Evolutionary conservation across 1,284 basidiomycete species (phyloP), one percentile per base, ranked within the genome.

Genomic region (Garcileccinum viscosum): DNA sequence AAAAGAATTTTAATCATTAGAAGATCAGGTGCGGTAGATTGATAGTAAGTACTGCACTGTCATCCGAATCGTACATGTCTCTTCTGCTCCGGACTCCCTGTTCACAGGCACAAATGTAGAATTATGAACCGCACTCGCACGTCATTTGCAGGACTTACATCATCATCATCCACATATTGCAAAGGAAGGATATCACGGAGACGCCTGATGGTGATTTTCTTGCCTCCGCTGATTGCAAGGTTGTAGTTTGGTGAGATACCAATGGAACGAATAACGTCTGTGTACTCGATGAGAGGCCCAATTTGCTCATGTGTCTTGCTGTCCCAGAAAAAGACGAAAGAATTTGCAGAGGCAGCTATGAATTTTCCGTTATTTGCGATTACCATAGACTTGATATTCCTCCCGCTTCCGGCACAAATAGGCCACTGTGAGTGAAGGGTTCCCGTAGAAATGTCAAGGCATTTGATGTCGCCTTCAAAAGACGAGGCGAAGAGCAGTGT

Each of bases 301-400:
- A 71, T 65, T 44, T 37, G 65, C 33, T 65, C 27, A 11, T 69
- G 60, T 15, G 72, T 72, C 11, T 27, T 50, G 42, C 32, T 61
- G 50, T 72, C 72, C 72, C 71, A 74, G 38, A 74, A 74, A 8
- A 67, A 65, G 38, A 74, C 14, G 0, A 63, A 53, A 22, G 63
- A 60, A 33, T 50, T 37, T 24, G 60, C 66, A 3, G 53, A 24
- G 7, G 69, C 69, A n/a, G 44, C 50, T 17, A 71, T 59, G 22
- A 73, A 71, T 35, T 33, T 67, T 11, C 59, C 71, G 30, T 71
- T 73, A 11, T 15, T 3, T 30, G 70, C 68, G 3, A 71, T 17
- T 19, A 30, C 3, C 33, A 71, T 72, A 7, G 63, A 50, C 35
- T 9, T 70, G 27, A 35, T 33, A 24, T 63, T 50, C 7, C 30